phyloP scores from a whole-genome alignment of 768 basidiomycete genomes.

The Rhodotorula kratochvilovae region DNA sequence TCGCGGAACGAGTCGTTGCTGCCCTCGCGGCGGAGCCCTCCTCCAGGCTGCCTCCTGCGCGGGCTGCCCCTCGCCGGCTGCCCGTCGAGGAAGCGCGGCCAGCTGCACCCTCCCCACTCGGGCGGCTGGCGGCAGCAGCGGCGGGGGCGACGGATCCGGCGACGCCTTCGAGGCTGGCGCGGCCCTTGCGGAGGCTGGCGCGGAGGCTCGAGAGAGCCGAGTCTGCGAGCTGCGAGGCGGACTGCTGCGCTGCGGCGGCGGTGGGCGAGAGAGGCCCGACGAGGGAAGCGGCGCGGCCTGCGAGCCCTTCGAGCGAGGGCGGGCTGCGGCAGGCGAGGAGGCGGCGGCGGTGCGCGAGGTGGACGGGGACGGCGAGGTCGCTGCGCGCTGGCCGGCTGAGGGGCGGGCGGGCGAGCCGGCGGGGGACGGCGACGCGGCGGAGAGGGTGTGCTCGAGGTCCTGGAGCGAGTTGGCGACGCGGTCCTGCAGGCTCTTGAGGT shows the following conservation, averaged over 20 bases:
- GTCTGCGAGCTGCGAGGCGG: constrained; percentile 60
- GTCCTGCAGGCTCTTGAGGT: constrained; percentile 26
- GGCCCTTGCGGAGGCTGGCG: constrained; percentile 57
- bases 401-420: background rate
- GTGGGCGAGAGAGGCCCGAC: constrained; percentile 5
- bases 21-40: background rate
- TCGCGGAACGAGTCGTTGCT: background rate
- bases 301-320: constrained; percentile 1
- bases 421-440: background rate
- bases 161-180: constrained; percentile 36
- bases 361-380: background rate
- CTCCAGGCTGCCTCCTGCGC: background rate
- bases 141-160: background rate
- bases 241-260: constrained; percentile 19
- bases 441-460: constrained; percentile 29
- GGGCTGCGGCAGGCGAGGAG: background rate
- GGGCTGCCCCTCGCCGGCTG: background rate
- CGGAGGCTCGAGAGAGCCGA: constrained; percentile 60
- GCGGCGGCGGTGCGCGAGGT: background rate
- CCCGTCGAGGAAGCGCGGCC: background rate
- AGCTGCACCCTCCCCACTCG: constrained; percentile 16
- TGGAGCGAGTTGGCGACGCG: constrained; percentile 17
- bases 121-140: background rate
- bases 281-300: background rate
- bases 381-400: background rate